Evolutionary conservation across 2,329 filamentous ascomycete species (phyloP), one percentile per base, ranked within the genome.

Genomic region (Alternaria gansuensis): DNA sequence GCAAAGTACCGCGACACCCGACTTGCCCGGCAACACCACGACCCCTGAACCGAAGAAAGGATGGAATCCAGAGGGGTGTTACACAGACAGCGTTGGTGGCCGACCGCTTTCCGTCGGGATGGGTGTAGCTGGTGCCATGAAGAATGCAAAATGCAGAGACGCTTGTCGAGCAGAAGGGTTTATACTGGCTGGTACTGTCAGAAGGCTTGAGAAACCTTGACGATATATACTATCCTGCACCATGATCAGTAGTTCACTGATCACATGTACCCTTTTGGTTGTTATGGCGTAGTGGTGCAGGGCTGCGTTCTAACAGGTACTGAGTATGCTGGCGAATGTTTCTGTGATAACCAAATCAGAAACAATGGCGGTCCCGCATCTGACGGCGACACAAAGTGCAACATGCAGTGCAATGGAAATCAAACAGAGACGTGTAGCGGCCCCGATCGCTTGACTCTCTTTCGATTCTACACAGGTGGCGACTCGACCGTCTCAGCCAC

Each of bases 331-430:
- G 66, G 62, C 13, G 69, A 71, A 34, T 72, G 68, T 45, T 70
- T 57, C 48, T 74, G 71, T 51, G 71, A 70, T 36, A 70, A 67
- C 28, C 49, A 53, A 4, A 28, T 70, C 9, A 28, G 52, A 10
- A 59, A 57, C 11, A 54, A 50, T 33, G 75, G 75, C 3, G 63
- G 55, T 6, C 66, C 67, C 9, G 69, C 67, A 3, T 53, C 66
- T 9, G 64, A 71, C 51, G 70, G 71, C 29, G 82, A 87, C n/a
- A 69, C 73, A 1, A 78, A 81, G 39, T 76, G 74, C 64, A 68
- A 66, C 34, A 73, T 66, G 64, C 31, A 51, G 2, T 71, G 67
- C 33, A 67, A 62, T 21, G 68, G 68, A 3, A 59, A 67, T 11
- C 56, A 61, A 36, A 67, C 57, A 36, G 67, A 75, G 26, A 62